Conservation (phyloP, 1,284 basidiomycete species). For the Trametes pubescens region DNA sequence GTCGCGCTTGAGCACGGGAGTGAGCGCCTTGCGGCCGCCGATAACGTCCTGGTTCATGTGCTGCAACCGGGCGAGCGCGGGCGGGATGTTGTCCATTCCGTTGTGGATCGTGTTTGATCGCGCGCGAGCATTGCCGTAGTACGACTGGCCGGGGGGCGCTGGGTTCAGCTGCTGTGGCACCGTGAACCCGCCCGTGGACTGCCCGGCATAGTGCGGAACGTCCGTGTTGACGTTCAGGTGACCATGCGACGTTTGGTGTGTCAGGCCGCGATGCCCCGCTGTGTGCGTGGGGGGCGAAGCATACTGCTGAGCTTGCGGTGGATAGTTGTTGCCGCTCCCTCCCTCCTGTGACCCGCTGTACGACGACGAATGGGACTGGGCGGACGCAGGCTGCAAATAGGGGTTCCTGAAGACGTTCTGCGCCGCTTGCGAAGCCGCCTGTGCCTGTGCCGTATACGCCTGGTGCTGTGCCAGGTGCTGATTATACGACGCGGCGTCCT, state of each 20-base stretch:
- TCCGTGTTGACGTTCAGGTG: conserved; percentile 52
- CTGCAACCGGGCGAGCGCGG: conserved; percentile 87
- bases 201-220: conserved; percentile 51
- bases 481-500: conserved; percentile 94
- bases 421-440: conserved; percentile 71
- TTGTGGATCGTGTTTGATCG: conserved; percentile 90
- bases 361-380: conserved; percentile 43
- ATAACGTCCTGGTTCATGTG: conserved; percentile 91
- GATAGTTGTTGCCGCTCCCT: conserved; percentile 36
- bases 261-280: conserved; percentile 42
- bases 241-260: conserved; percentile 60
- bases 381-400: conserved; percentile 61
- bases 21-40: conserved; percentile 81
- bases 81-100: conserved; percentile 92
- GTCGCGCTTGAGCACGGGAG: conserved; percentile 89
- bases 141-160: conserved; percentile 68
- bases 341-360: conserved; percentile 37
- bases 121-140: conserved; percentile 67
- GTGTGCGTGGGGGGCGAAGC: conserved; percentile 37
- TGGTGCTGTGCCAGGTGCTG: conserved; percentile 96
- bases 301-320: conserved; percentile 46
- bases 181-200: conserved; percentile 43
- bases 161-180: conserved; percentile 53
- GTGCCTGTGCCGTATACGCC: conserved; percentile 87
- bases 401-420: conserved; percentile 76